Base-by-base conservation (phyloP, 345 rosid genomes). In the Salix koriyanagi region DNA sequence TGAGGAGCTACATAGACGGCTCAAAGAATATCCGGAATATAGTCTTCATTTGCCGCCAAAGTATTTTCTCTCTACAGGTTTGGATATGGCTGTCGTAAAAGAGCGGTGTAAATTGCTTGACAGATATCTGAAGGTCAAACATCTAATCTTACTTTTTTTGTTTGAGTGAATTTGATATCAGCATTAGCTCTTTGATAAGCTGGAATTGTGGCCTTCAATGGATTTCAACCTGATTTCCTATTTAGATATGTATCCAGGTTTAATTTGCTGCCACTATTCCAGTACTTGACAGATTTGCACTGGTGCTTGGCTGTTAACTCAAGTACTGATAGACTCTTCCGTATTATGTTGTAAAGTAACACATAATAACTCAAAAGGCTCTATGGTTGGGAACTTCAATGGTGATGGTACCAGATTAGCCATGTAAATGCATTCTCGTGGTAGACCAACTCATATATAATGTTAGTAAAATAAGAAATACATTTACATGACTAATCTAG, bases 1-100 rank as follows among this genome's bases (percentile, higher is more conserved):
- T 88, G 99, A 96, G 89, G 99, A 96, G 89, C 84, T 96, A 76
- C 99, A 96, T 84, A 91, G 91, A 74, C 96, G 97, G 69, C 94
- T 96, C 65, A 96, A 92, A 85, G 90, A 88, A 81, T 92, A 92
- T 88, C 87, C 91, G 1, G 98, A 91, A 80, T 96, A 94, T 80
- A 89, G 84, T 88, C 95, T 94, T 79, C 92, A 96, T 83, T 87
- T 96, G 87, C 99, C 97, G 7, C 99, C 98, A 6, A 96, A 96
- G 83, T 97, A 91, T 90, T 96, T 96, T 83, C 89, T 96, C 74
- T 96, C 99, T 67, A 88, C 97, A 25, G 96, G 99, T 68, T 85
- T 90, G 84, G 97, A 94, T 72, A 73, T 94, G 70, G 85, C 83
- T 79, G 89, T 96, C 79, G 94, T 96, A 79, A 90, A 76, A 87